A percentile compares a stretch with the other conserved stretches of the same genome.
phyloP scores from a whole-genome alignment of 441 rosid genomes.

The Gossypium lobatum region DNA sequence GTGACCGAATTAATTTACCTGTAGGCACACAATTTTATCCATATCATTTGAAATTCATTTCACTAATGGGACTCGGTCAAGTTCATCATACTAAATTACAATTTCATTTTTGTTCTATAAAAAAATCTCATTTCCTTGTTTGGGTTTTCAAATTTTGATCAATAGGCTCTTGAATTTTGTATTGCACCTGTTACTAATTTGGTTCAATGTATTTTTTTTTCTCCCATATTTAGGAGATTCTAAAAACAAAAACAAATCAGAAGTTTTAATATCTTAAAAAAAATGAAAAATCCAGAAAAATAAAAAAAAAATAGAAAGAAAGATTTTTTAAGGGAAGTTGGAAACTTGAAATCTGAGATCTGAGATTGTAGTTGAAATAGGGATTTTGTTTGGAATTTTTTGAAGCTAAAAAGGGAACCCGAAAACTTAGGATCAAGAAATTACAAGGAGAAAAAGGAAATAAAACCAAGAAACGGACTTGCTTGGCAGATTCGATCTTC shows the following conservation, averaged over 20 bases:
- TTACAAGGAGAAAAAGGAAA: neutral
- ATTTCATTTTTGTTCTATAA: neutral
- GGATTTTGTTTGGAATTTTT: neutral
- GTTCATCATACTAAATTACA: neutral
- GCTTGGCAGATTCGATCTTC: neutral
- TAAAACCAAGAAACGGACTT: neutral
- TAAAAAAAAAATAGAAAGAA: no score
- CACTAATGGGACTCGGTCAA: neutral
- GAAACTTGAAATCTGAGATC: neutral
- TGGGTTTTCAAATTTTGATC: neutral
- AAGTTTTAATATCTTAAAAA: neutral
- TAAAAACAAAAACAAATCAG: neutral
- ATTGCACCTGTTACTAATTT: neutral
- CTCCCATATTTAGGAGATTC: neutral
- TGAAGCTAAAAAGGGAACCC: neutral
- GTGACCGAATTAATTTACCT: slow-evolving; percentile 16
- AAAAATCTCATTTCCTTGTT: neutral
- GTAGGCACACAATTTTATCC: neutral
- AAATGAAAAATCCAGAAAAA: neutral
- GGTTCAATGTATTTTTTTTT: neutral
- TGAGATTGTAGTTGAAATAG: neutral
- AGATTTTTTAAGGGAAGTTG: neutral
- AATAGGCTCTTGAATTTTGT: neutral
- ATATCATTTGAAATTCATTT: neutral
- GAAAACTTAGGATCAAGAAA: neutral